Evolutionary conservation across 305 asterid species (phyloP).

Genomic region (Euphrasia arctica): DNA sequence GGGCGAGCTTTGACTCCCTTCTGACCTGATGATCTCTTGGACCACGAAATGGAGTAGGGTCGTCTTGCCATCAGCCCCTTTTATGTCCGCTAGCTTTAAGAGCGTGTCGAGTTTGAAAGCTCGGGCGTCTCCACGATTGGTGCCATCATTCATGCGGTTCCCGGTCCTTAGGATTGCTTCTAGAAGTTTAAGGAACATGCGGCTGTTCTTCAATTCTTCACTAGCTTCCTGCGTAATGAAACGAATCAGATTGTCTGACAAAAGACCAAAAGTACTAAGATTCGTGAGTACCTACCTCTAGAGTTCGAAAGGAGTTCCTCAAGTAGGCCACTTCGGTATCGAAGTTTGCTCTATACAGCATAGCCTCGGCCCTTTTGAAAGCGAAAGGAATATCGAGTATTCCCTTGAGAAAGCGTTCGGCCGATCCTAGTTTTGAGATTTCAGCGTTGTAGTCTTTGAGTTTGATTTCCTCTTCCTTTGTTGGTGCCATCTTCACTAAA

Average conservation of each 20-base stretch:
- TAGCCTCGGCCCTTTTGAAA: conserved; percentile 82
- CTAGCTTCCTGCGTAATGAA: conserved; percentile 64
- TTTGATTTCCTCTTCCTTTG: conserved; percentile 94
- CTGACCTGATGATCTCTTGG: conserved; percentile 86
- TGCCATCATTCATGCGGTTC: conserved; percentile 92
- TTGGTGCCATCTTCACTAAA: conserved; percentile 96
- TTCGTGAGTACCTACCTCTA: conserved; percentile 55
- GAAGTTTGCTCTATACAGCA: conserved; percentile 89
- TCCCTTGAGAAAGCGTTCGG: conserved; percentile 85
- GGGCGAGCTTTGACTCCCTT: conserved; percentile 39
- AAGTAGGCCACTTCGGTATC: conserved; percentile 75
- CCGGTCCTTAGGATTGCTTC: conserved; percentile 93
- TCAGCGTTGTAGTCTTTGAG: conserved; percentile 70
- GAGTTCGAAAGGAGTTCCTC: conserved; percentile 68
- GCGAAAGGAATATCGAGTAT: conserved; percentile 88
- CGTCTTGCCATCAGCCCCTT: conserved; percentile 94
- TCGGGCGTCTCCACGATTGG: conserved; percentile 86
- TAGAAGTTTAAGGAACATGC: conserved; percentile 85
- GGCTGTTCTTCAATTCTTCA: conserved; percentile 78
- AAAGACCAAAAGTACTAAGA: no score
- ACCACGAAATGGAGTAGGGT: conserved; percentile 95
- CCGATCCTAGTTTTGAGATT: conserved; percentile 68
- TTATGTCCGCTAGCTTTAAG: conserved; percentile 75
- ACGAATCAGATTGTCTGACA: no score
- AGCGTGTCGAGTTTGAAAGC: conserved; percentile 91